Evolutionary conservation across 1,139 yeast species (phyloP), one percentile per base, ranked within the genome.

Genomic region (Meyerozyma guilliermondii): DNA sequence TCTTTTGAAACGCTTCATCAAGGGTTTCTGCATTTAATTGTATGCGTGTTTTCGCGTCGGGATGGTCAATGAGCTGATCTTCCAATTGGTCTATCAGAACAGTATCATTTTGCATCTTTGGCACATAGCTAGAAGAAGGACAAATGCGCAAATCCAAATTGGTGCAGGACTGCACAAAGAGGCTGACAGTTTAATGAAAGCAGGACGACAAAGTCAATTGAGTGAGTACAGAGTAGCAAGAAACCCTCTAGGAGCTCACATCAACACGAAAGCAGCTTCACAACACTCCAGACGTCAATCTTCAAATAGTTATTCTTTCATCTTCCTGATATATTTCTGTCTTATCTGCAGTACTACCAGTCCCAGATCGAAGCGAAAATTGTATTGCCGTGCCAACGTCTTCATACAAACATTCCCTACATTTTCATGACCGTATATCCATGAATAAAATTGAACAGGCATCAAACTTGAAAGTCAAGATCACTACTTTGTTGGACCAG

Each of bases 401-500:
- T 11, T n/a, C 28, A 5, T n/a, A 26, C 11, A 11, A 11, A 3
- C 28, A 26, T 26, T 26, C 28, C 28, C 28, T 26, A 26, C 28
- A 22, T 26, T 33, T 31, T 33, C 36, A 33, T 33, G 36, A 16
- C 8, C 13, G 36, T 13, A 20, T 17, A 46, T 41, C 44, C 35
- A 64, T 69, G 69, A 58, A 61, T 41, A 58, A 57, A 38, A 50
- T 66, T 41, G 71, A 66, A 35, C 69, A 66, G 46, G 59, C 66
- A 46, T 60, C 59, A 43, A 56, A 53, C 39, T 56, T 60, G 45
- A 81, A 82, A 54, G 86, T 86, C 46, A 76, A 70, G 55, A 70
- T 84, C 41, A 75, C 78, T 7, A 84, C 86, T 39, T 65, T 76
- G 9, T 65, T 81, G 40, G 89, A 83, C 54, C 73, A 74, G 38